Evolutionary conservation across 2,329 filamentous ascomycete genomes (phyloP), one percentile per base, ranked within the genome.

Genomic region (Penicillium crustosum): DNA sequence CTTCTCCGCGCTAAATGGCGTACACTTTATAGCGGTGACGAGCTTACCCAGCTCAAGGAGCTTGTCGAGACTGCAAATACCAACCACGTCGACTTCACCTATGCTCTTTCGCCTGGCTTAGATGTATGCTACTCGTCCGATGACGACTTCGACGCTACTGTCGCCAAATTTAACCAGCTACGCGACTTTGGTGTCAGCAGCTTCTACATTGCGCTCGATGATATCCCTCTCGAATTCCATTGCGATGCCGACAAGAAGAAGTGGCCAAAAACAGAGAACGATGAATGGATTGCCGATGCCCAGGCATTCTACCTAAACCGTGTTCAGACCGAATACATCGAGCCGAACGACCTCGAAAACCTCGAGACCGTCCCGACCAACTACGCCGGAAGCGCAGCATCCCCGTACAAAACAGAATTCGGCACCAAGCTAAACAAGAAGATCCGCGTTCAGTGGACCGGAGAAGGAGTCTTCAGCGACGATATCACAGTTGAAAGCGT

Each of bases 361-460:
- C 49, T 52, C 38, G 27, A 43, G 6, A 52, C 49, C 2, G 49
- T 52, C 13, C 49, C 49, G 1, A 52, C 49, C 27, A n/a, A 43
- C 15, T 52, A 52, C 9, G 19, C 38, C 2, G 49, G 49, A 19
- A 52, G 49, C 6, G 38, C 19, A 19, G 1, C 49, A 9, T 21
- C 21, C 19, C 27, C 49, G 2, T 44, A 52, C 19, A 52, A 52
- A 19, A 56, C 54, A 13, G 55, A 61, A 38, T 63, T 67, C 23
- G 65, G 65, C 23, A 65, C 62, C 17, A 58, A 54, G 44, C 49
- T 66, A 21, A 51, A 67, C 56, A 63, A 65, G 50, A 66, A 66
- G n/a, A 62, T 67, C 39, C 58, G 64, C 31, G 51, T 67, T n/a
- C 64, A 67, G 15, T 66, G 65, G 65, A 67, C 65, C 6, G 65